Percentiles rank a stretch among this genome's conserved stretches.
Evolutionary conservation across 805 yeast species (phyloP).

Genomic region (Candida maesae): DNA sequence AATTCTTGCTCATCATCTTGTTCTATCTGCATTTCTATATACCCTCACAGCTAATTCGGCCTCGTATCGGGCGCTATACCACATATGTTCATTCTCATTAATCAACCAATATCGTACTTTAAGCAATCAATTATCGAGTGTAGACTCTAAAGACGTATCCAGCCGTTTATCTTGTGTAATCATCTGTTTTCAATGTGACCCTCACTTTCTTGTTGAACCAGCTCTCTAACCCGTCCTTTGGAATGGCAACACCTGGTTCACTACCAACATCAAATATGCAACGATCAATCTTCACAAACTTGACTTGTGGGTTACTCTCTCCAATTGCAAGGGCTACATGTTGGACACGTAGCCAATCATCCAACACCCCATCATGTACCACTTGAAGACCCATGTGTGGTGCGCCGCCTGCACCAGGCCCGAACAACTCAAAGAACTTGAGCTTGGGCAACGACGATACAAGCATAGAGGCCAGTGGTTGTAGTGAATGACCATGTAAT

Average conservation of each 20-base stretch:
- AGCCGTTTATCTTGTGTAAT: conserved; percentile 1
- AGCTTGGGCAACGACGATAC: conserved; percentile 27
- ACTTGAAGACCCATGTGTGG: conserved; percentile 54
- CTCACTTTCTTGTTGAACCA: conserved; percentile 43
- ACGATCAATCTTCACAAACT: conserved; percentile 45
- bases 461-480: conserved; percentile 29
- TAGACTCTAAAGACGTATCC: too few species aligned
- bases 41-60: too few species aligned
- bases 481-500: conserved; percentile 35
- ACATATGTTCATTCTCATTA: too few species aligned
- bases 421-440: conserved; percentile 41
- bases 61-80: too few species aligned
- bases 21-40: too few species aligned
- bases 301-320: conserved; percentile 27
- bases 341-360: conserved; percentile 54
- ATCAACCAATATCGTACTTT: too few species aligned
- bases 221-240: conserved; percentile 42
- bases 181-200: conserved; percentile 18
- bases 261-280: conserved; percentile 41
- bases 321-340: conserved; percentile 45
- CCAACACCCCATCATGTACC: conserved; percentile 49
- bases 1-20: too few species aligned
- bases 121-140: too few species aligned
- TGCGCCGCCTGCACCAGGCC: conserved; percentile 47
- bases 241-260: conserved; percentile 29